Base-by-base conservation (phyloP, 768 basidiomycete species). In the Calocybe gangraenosa region DNA sequence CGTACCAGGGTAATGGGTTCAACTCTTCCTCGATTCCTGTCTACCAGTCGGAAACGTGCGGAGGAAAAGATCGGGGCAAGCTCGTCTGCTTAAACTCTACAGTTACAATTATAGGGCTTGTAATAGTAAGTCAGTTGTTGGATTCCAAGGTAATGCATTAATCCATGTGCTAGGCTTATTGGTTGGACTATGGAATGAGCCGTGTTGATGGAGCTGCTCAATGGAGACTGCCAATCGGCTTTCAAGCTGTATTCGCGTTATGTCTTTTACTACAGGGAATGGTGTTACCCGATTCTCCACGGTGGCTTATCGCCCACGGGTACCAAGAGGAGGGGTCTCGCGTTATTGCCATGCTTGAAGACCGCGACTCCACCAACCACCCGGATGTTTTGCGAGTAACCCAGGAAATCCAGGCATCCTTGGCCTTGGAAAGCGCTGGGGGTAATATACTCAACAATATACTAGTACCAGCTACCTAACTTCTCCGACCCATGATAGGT, bases 11-110 rank as follows among this genome's bases (percentile, higher is more conserved):
- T 18, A 70, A 70, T 44, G 69, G 66, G 9, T 69, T 68, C 44
- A 70, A 69, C 51, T 66, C 66, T 9, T 70, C 68, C 0, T 66
- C 67, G 3, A 67, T 70, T 15, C 67, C 68, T 7, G 65, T 68
- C 2, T 69, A 68, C 45, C 68, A 69, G 47, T 66, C 65, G 20
- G 68, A 70, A 50, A 69, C 67, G 5, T 68, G 65, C 35, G 58
- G 56, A 11, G 68, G 67, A 11, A 53, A 55, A 36, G 59, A 68
- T 31, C 57, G 68, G 20, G 68, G 68, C 22, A 58, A 54, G 11
- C 53, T 67, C 1, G 67, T 67, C 2, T 67, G 65, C 47, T 46
- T 67, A 20, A 68, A 69, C 37, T 65, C 67, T 2, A 67, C 65
- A 0, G 58, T 69, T 9, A 68, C 67, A 3, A 70, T 69, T 44